A percentile compares a stretch with the other conserved stretches of the same genome.
Evolutionary conservation across 352 stramenopile species (phyloP).

Genomic region (Pythium periplocum): DNA sequence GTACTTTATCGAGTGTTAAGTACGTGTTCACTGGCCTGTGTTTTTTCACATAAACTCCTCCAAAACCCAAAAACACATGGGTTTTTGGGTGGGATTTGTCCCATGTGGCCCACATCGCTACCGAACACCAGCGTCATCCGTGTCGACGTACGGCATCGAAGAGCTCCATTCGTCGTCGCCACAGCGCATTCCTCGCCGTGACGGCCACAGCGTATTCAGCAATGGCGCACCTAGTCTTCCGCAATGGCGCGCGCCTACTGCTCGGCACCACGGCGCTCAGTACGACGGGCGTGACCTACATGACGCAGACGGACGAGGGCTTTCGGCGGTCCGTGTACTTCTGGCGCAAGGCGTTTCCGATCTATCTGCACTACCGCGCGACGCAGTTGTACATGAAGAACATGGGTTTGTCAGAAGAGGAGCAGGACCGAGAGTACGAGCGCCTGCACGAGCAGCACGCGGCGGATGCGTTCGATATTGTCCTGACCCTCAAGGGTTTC

Average conservation of each 20-base stretch:
- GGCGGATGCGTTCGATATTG: conserved; percentile 74
- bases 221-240: conserved; percentile 39
- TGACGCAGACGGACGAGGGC: conserved; percentile 67
- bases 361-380: conserved; percentile 79
- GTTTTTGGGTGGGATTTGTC: too few species aligned
- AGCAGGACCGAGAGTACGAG: conserved; percentile 73
- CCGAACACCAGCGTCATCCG: too few species aligned
- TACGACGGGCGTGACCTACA: conserved; percentile 43
- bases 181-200: too few species aligned
- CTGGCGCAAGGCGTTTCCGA: conserved; percentile 84
- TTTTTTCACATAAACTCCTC: too few species aligned
- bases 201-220: background rate
- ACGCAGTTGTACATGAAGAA: conserved; percentile 74
- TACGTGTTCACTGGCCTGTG: too few species aligned
- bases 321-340: conserved; percentile 81
- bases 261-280: conserved; percentile 43
- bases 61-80: too few species aligned
- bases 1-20: too few species aligned
- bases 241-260: conserved; percentile 53
- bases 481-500: conserved; percentile 81
- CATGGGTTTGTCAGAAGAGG: conserved; percentile 27
- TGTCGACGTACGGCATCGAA: too few species aligned
- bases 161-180: too few species aligned
- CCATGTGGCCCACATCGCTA: too few species aligned
- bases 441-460: conserved; percentile 71